phyloP scores from a whole-genome alignment of 371 early-diverging fungal genomes.

The Mucor lusitanicus region DNA sequence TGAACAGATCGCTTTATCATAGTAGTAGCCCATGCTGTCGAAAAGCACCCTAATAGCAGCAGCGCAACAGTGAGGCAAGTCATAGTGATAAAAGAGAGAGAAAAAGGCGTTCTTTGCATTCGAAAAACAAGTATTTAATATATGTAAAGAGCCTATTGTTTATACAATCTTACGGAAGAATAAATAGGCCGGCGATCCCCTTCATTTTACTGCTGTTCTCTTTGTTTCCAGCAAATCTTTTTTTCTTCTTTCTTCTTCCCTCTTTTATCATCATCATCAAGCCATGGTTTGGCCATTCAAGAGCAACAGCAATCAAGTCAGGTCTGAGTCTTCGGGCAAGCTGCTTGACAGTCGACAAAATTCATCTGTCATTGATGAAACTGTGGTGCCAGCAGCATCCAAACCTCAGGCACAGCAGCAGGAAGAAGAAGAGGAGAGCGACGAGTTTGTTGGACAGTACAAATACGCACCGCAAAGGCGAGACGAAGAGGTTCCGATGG shows the following conservation, averaged over 20 bases:
- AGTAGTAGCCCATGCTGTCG: not conserved
- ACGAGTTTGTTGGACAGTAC: slow-evolving; percentile 5
- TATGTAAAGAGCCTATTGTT: not conserved
- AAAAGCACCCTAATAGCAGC: not conserved
- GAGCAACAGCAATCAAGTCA: not conserved
- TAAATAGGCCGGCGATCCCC: not conserved
- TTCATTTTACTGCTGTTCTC: not conserved
- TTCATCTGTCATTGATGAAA: not conserved
- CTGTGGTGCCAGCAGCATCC: not conserved
- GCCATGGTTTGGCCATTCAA: slow-evolving; percentile 15
- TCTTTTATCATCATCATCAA: no score
- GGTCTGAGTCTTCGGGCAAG: not conserved
- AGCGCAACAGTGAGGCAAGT: not conserved
- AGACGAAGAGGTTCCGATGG: slow-evolving; percentile 32
- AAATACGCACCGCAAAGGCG: slow-evolving; percentile 12
- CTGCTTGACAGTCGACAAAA: not conserved
- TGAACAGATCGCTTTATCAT: slow-evolving; percentile 4
- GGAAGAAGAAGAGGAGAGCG: slow-evolving; percentile 2
- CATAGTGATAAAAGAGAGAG: not conserved
- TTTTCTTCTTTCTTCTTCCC: not conserved
- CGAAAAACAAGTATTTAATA: not conserved
- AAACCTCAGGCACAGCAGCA: not conserved
- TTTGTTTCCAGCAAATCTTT: slow-evolving; percentile 1
- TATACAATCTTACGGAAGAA: not conserved
- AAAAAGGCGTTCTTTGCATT: not conserved